These are phyloP conservation scores for Rhinocladiella similis DNA, from an alignment of 2,329 filamentous ascomycete genomes.

Conservation along the genomic window DNA sequence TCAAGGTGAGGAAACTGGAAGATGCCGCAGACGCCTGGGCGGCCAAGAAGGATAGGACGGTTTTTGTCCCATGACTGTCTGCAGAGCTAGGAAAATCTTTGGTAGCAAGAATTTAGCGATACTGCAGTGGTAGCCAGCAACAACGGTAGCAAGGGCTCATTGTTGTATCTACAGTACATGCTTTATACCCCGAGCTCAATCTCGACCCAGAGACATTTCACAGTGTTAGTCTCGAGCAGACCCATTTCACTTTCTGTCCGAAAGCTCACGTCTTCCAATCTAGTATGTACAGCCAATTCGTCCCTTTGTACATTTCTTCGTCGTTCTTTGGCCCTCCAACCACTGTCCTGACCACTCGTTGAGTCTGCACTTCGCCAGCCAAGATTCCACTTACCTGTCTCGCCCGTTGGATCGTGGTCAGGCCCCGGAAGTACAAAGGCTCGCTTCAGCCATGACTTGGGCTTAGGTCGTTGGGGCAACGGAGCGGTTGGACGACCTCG, in stretches of 20 bases:
- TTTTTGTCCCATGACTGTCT: conserved; percentile 26
- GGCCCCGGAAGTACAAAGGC: conserved; percentile 15
- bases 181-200: conserved; percentile 33
- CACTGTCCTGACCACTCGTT: not conserved
- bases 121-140: too few relatives aligned
- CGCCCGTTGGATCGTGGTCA: conserved; percentile 26
- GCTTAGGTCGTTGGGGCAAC: conserved; percentile 12
- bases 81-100: not conserved
- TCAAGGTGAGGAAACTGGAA: conserved; percentile 24
- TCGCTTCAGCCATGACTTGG: conserved; percentile 23
- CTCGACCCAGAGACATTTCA: conserved; percentile 36
- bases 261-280: conserved; percentile 41
- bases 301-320: conserved; percentile 24
- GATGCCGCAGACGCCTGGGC: conserved; percentile 33
- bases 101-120: not conserved
- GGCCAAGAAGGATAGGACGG: conserved; percentile 31
- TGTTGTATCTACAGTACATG: too few relatives aligned
- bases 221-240: conserved; percentile 43
- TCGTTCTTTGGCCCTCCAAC: not conserved
- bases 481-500: not conserved
- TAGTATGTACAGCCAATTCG: conserved; percentile 35
- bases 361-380: conserved; percentile 32
- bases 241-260: conserved; percentile 46
- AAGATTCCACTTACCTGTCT: conserved; percentile 32
- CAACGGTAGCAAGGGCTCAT: too few relatives aligned